A percentile compares a stretch with the other conserved stretches of the same genome.
Conservation (phyloP, 2,329 filamentous ascomycete species). For the Claviceps sp. region DNA sequence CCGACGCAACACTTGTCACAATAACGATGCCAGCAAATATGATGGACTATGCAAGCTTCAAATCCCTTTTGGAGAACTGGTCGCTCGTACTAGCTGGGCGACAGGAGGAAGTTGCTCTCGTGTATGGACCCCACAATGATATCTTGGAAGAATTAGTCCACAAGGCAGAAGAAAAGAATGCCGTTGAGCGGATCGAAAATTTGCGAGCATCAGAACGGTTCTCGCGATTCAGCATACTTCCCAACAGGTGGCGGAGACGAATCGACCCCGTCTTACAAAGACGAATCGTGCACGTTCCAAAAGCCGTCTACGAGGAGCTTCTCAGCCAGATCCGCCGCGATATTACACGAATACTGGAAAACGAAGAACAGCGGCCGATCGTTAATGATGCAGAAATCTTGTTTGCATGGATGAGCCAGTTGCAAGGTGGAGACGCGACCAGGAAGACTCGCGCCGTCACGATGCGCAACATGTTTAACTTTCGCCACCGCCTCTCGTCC, state of each 20-base stretch:
- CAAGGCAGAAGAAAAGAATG: constrained; percentile 1
- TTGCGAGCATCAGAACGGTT: not conserved
- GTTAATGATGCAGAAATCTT: constrained; percentile 5
- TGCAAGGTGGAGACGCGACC: constrained; percentile 1
- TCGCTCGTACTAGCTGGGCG: constrained; percentile 5
- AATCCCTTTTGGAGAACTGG: constrained; percentile 5
- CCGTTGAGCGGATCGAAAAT: not conserved
- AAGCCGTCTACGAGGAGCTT: constrained; percentile 3
- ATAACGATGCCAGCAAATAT: constrained; percentile 3
- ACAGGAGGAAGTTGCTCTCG: not conserved
- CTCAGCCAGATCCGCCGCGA: constrained; percentile 4
- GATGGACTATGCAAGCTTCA: constrained; percentile 6
- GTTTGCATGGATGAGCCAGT: constrained; percentile 5
- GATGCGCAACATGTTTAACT: not conserved
- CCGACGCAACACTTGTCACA: constrained; percentile 4
- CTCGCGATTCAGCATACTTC: not conserved
- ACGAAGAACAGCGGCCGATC: constrained; percentile 1
- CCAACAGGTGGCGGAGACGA: constrained; percentile 1
- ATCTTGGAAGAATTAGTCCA: constrained; percentile 1
- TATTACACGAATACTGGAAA: not conserved
- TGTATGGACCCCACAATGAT: constrained; percentile 2
- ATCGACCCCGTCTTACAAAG: not conserved
- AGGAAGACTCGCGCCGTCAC: constrained; percentile 1
- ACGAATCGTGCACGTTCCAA: constrained; percentile 6
- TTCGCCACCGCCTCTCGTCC: constrained; percentile 2